These are phyloP conservation scores for Russula griseocarnosa DNA, from an alignment of 768 basidiomycete species.

Conservation along the genomic window DNA sequence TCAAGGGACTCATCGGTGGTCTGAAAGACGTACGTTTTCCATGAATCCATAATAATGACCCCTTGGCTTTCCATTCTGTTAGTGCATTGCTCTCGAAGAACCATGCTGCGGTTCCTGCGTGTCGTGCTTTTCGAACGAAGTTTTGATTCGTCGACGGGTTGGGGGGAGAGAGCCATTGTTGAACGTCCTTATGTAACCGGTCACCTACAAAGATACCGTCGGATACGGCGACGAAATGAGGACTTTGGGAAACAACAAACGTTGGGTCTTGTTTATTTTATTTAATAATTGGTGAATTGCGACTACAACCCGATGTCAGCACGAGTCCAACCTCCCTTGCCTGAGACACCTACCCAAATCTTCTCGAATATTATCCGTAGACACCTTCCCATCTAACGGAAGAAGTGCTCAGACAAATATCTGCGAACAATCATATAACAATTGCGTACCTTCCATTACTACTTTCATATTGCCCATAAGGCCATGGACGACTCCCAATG, in stretches of 20 bases:
- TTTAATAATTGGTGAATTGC: not conserved
- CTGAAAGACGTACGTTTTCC: not conserved
- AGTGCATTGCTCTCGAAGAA: not conserved
- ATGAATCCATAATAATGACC: not conserved
- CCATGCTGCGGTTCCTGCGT: not conserved
- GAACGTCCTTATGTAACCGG: not conserved
- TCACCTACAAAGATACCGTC: not conserved
- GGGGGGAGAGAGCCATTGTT: not conserved
- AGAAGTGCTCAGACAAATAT: not conserved
- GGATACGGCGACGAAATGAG: not conserved
- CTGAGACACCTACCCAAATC: not conserved
- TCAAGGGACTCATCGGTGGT: not conserved
- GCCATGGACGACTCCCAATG: not conserved
- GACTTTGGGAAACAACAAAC: not conserved
- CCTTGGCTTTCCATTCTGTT: not conserved
- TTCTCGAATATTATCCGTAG: not conserved
- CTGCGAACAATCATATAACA: not conserved
- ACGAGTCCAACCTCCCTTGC: not conserved
- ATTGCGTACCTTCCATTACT: not conserved
- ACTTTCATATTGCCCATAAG: not conserved
- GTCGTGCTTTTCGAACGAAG: not conserved
- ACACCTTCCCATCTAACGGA: not conserved
- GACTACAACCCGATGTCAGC: not conserved
- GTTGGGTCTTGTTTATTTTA: not conserved
- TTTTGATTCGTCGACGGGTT: not conserved